Percentiles rank a stretch among this genome's conserved stretches.
Conservation (phyloP, 306 rosid genomes). For the Vigna nakashimae region DNA sequence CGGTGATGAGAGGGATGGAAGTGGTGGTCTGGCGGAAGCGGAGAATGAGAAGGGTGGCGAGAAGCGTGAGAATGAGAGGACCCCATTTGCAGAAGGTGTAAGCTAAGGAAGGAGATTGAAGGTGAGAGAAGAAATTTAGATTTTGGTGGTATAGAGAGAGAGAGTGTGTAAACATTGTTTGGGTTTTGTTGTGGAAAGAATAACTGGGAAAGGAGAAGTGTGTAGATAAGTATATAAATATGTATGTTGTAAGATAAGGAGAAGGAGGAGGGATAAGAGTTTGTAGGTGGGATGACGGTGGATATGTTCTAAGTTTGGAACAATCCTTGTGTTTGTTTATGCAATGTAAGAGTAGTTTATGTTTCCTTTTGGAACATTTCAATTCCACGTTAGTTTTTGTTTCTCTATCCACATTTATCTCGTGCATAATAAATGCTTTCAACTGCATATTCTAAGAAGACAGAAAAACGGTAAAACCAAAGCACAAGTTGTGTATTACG, state of each 20-base stretch:
- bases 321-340: no score
- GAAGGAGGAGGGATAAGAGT: no score
- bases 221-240: neutral
- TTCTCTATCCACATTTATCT: neutral
- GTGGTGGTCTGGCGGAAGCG: conserved; percentile 28
- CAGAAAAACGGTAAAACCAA: neutral
- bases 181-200: neutral
- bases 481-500: neutral
- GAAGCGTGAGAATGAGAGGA: conserved; percentile 63
- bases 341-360: no score
- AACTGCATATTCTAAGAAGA: neutral
- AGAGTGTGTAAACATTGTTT: conserved; percentile 57
- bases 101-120: conserved; percentile 44
- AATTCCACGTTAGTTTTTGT: neutral
- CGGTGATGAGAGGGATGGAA: conserved; percentile 42
- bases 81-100: conserved; percentile 63
- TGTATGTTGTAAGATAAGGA: neutral
- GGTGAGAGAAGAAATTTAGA: conserved; percentile 45
- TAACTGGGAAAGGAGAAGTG: neutral
- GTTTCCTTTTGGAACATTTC: neutral
- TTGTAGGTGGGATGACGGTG: no score
- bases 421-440: neutral
- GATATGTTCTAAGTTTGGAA: neutral
- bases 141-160: conserved; percentile 51
- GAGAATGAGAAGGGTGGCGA: conserved; percentile 57